Base-by-base conservation (phyloP, 2,329 filamentous ascomycete genomes). In the Verticillium zaregamsianum region DNA sequence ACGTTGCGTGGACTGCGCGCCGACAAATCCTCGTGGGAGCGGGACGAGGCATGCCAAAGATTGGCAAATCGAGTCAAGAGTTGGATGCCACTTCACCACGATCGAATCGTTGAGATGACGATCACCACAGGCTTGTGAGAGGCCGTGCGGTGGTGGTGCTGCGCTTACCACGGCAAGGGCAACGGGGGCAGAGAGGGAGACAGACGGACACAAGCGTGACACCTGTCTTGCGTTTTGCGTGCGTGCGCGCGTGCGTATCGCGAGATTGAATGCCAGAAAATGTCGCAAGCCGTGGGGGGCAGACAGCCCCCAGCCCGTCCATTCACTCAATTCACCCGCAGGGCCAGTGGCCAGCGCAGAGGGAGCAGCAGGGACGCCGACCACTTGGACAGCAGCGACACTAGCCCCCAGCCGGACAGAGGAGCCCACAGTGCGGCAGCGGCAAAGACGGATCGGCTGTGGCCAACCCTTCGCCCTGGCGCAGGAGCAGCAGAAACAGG, bases 181-280 rank as follows among this genome's bases (percentile, higher is more conserved):
- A n/a, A 23, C 45, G 45, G 45, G 33, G 45, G 17, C n/a, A 49
- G 5, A n/a, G 45, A 28, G 28, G 28, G 28, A 28, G 5, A 5
- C 28, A 6, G 28, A n/a, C n/a, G 40, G 40, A 49, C 45, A 23
- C 45, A 49, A 49, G 45, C 45, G 45, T 49, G 45, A 49, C 45
- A 49, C 45, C 45, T 49, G 45, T 49, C 45, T 23, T 49, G 45
- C 45, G 17, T 49, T 49, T 28, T 28, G 28, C 28, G 28, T 28
- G 28, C 28, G 28, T 28, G 28, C 28, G 28, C 28, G 45, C 39
- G 39, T 23, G 45, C 39, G 39, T 23, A 49, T 23, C 45, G n/a
- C 45, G 45, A 49, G 45, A 49, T 49, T 49, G 45, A 49, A 49
- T 33, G 55, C 32, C 55, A 57, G 55, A 57, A 57, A 57, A 57